Evolutionary conservation across 2,329 filamentous ascomycete species (phyloP).

Genomic region (Pestalotiopsis sp.): DNA sequence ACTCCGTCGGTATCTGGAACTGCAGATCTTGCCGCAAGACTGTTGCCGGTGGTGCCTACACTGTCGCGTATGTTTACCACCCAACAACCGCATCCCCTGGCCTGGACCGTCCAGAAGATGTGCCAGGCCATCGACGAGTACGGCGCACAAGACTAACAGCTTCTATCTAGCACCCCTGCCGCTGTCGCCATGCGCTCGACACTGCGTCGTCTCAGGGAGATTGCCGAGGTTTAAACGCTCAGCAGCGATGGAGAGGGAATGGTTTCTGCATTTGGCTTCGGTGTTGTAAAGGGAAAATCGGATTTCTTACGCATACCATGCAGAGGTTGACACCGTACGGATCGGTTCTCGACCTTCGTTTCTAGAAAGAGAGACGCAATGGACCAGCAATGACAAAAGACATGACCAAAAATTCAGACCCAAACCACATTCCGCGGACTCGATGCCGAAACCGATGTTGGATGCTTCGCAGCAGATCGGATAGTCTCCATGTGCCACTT

Average conservation of each 20-base stretch:
- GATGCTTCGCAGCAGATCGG: neutral
- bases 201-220: slow-evolving; percentile 95
- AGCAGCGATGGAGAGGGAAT: slow-evolving; percentile 24
- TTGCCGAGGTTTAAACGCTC: slow-evolving; percentile 82
- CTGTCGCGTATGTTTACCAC: slow-evolving; percentile 81
- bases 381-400: slow-evolving; percentile 25
- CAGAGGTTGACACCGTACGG: slow-evolving; percentile 26
- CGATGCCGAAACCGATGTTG: neutral
- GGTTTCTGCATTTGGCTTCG: slow-evolving; percentile 31
- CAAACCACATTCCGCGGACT: neutral
- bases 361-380: slow-evolving; percentile 19
- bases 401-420: slow-evolving; percentile 4
- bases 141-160: neutral
- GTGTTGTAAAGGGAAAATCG: slow-evolving; percentile 30
- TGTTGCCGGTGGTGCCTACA: slow-evolving; percentile 91
- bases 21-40: slow-evolving; percentile 96
- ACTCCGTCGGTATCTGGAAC: slow-evolving; percentile 94
- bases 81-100: neutral
- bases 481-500: neutral
- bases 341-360: slow-evolving; percentile 22
- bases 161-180: slow-evolving; percentile 65
- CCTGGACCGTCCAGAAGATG: neutral
- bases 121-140: neutral
- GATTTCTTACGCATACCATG: slow-evolving; percentile 27
- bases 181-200: slow-evolving; percentile 94